Percentiles rank a stretch among this genome's conserved stretches.
Conservation (phyloP, 441 rosid genomes). For the Daphne laureola region DNA sequence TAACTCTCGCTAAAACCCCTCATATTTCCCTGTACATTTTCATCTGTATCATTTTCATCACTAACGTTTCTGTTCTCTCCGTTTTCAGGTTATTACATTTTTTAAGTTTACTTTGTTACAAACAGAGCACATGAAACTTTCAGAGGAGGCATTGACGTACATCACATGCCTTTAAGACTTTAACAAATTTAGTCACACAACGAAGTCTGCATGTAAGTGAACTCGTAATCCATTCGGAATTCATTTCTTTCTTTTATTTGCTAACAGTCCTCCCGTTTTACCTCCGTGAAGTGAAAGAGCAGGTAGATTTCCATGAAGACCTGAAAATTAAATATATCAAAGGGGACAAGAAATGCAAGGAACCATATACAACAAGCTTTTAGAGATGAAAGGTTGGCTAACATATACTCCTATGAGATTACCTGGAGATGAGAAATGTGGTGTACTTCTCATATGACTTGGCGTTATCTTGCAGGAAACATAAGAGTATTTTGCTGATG, state of each 20-base stretch:
- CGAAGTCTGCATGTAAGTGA: conserved; percentile 49
- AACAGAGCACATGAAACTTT: conserved; percentile 77
- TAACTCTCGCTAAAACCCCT: too few relatives aligned
- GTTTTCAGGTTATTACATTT: too few relatives aligned
- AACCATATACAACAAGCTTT: conserved; percentile 88
- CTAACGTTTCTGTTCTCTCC: too few relatives aligned
- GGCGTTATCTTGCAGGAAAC: conserved; percentile 54
- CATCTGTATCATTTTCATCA: too few relatives aligned
- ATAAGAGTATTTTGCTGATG: conserved; percentile 94
- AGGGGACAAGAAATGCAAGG: conserved; percentile 64
- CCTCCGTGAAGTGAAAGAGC: conserved; percentile 51
- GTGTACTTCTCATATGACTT: conserved; percentile 12
- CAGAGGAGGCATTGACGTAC: conserved; percentile 63
- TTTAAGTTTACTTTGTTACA: not conserved
- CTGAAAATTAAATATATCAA: conserved; percentile 57
- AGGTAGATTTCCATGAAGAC: conserved; percentile 47
- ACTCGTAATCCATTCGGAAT: conserved; percentile 1
- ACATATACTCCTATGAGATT: not conserved
- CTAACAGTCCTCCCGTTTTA: conserved; percentile 9
- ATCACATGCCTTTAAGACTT: conserved; percentile 48
- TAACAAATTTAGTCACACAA: conserved; percentile 33
- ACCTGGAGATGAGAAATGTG: conserved; percentile 7
- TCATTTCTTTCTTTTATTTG: not conserved
- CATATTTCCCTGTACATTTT: too few relatives aligned
- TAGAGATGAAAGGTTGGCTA: conserved; percentile 76